phyloP scores from a whole-genome alignment of 2,329 filamentous ascomycete species.

The Fusarium sp. region DNA sequence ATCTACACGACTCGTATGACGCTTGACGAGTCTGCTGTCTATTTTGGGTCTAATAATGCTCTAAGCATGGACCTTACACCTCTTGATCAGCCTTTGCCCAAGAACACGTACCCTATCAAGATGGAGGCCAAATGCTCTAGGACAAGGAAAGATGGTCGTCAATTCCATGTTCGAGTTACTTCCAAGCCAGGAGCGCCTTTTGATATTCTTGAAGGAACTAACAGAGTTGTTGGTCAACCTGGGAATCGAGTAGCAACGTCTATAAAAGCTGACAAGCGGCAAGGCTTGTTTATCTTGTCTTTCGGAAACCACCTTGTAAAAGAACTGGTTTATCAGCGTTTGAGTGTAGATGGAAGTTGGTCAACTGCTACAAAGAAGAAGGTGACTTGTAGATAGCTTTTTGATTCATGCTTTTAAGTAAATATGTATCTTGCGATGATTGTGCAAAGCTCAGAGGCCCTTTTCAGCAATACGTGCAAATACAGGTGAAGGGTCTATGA shows the following conservation, averaged over 20 bases:
- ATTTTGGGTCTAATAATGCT: conserved; percentile 44
- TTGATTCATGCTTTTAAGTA: background rate
- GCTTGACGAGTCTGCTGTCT: conserved; percentile 36
- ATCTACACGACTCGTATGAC: conserved; percentile 50
- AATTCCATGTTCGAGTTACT: conserved; percentile 6
- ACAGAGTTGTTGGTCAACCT: conserved; percentile 24
- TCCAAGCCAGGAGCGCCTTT: conserved; percentile 24
- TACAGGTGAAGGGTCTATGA: background rate
- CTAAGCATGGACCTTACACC: conserved; percentile 47
- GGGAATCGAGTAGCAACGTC: background rate
- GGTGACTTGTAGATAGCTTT: background rate
- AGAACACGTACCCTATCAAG: conserved; percentile 45
- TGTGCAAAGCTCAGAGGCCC: background rate
- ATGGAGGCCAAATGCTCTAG: conserved; percentile 29
- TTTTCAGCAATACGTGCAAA: conserved; percentile 6
- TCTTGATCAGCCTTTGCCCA: conserved; percentile 47
- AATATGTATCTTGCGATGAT: background rate
- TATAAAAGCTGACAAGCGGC: background rate
- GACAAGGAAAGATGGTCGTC: background rate
- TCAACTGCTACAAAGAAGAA: conserved; percentile 9
- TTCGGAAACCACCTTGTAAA: conserved; percentile 1
- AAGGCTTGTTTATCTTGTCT: conserved; percentile 2
- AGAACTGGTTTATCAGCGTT: conserved; percentile 25
- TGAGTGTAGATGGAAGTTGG: conserved; percentile 26
- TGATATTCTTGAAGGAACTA: conserved; percentile 30